phyloP scores from a whole-genome alignment of 352 stramenopile genomes.

The Thalassiosira exigua region DNA sequence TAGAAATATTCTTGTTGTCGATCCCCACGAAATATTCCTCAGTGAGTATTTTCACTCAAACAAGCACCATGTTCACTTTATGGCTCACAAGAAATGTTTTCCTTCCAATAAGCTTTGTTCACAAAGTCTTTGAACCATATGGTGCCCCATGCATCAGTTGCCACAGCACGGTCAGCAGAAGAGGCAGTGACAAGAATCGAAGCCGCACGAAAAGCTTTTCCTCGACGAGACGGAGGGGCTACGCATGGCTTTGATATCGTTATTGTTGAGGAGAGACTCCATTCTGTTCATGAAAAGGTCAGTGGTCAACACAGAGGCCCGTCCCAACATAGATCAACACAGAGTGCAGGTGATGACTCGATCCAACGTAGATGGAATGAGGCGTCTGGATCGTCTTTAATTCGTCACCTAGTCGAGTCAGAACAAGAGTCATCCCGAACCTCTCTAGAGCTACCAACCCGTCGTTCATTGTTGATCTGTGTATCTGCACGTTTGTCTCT shows the following conservation, averaged over 20 bases:
- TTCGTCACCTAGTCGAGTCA: conserved; percentile 34
- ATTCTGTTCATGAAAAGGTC: no score
- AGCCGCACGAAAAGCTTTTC: conserved; percentile 47
- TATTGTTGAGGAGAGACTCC: conserved; percentile 69
- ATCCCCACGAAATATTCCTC: conserved; percentile 75
- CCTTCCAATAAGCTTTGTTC: no score
- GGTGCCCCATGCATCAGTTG: conserved; percentile 59
- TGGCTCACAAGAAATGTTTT: no score
- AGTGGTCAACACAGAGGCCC: background rate
- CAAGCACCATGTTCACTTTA: no score
- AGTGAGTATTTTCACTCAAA: conserved; percentile 65
- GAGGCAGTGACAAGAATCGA: conserved; percentile 68
- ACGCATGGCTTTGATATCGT: conserved; percentile 69
- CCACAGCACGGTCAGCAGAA: conserved; percentile 49
- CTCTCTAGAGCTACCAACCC: background rate
- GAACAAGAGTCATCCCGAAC: conserved; percentile 12
- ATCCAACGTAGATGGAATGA: conserved; percentile 41
- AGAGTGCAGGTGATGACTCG: conserved; percentile 43
- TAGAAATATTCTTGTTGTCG: conserved; percentile 65
- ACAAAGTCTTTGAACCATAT: no score
- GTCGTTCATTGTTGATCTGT: conserved; percentile 64
- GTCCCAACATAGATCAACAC: conserved; percentile 16
- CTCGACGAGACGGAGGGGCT: conserved; percentile 35
- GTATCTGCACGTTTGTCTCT: conserved; percentile 50
- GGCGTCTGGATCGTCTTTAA: conserved; percentile 50